Evolutionary conservation across 2,329 filamentous ascomycete species (phyloP).

Genomic region (Ophiostoma piceae): DNA sequence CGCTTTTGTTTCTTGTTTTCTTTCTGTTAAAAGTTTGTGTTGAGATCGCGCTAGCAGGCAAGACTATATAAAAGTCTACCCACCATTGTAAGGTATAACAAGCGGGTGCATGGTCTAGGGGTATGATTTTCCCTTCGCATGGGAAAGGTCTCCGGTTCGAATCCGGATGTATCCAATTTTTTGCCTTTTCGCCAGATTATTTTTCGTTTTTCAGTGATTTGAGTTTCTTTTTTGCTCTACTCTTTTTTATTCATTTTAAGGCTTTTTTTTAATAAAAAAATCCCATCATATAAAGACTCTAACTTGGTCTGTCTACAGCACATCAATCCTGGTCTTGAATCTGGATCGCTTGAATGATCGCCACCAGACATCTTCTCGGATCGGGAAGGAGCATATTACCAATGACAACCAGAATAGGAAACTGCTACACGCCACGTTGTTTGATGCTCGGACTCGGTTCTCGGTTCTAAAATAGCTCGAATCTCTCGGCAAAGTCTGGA

Average conservation of each 20-base stretch:
- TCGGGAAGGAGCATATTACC: too few relatives aligned
- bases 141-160: constrained; percentile 18
- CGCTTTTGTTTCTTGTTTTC: background rate
- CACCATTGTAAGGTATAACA: background rate
- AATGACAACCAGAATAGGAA: too few relatives aligned
- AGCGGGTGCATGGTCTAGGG: constrained; percentile 16
- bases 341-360: background rate
- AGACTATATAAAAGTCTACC: background rate
- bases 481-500: too few relatives aligned
- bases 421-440: background rate
- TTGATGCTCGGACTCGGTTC: background rate
- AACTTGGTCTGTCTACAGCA: too few relatives aligned
- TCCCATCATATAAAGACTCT: too few relatives aligned
- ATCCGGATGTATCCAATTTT: constrained; percentile 16
- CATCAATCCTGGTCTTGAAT: too few relatives aligned
- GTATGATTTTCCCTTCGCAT: constrained; percentile 17
- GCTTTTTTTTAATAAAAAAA: too few relatives aligned
- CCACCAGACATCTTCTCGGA: background rate
- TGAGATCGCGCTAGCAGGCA: background rate
- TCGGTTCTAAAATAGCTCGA: background rate
- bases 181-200: background rate
- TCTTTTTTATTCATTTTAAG: too few relatives aligned
- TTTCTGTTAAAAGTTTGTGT: background rate
- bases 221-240: too few relatives aligned
- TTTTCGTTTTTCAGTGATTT: background rate